Evolutionary conservation across 805 yeast species (phyloP), one percentile per base, ranked within the genome.

Genomic region (Yarrowia sp.): DNA sequence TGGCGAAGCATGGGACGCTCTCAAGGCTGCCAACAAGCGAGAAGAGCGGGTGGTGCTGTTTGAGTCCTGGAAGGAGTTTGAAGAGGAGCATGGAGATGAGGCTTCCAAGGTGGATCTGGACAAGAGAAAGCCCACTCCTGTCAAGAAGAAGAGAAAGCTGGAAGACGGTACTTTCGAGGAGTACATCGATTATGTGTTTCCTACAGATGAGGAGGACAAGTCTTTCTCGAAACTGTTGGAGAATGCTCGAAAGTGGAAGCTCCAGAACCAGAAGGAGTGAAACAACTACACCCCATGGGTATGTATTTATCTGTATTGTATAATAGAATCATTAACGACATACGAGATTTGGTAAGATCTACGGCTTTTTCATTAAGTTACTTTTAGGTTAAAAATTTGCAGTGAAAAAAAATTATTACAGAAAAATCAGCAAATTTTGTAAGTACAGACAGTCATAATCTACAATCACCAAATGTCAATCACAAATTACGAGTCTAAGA

Each of bases 31-130:
- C 0, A 72, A 73, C 24, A 74, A 77, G 30, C 76, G 76, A 3
- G 82, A 83, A 19, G 82, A 82, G 20, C 81, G 94, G 60, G 77
- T 83, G 1, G 74, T 80, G 0, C 75, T 93, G 9, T 76, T 87
- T 15, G 87, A 89, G 66, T 86, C 90, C 0, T 84, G 87, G 81
- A 80, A 80, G 61, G 81, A 82, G 68, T 92, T 90, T 76, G 97
- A 92, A 72, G 72, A 77, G 47, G 76, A 75, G 1, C 85, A 91
- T 74, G 97, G 97, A 0, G 75, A 79, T 39, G 75, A 69, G 0
- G 80, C 78, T 7, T 71, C 83, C 0, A 70, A 78, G 14, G 74
- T 73, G 1, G 70, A 69, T 8, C 81, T 87, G 5, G 74, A 74
- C 9, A 50, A 40, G 19, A 30, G 60, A 15, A 75, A 76, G 34